These are phyloP conservation scores for Boletus fagicola DNA, from an alignment of 768 basidiomycete species.

Conservation along the genomic window DNA sequence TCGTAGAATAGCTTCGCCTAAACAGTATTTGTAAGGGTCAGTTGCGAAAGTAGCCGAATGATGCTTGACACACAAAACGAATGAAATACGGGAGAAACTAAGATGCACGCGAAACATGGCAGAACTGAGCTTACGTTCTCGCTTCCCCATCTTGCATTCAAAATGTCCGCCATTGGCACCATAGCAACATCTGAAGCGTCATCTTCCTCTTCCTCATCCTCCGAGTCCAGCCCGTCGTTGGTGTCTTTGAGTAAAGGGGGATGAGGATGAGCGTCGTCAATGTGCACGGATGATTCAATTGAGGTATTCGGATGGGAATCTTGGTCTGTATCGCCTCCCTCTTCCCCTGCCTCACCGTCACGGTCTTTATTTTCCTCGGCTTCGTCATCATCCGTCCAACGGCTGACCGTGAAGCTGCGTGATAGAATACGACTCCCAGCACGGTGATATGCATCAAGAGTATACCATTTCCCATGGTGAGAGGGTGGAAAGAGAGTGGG, in stretches of 20 bases:
- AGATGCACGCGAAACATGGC: not conserved
- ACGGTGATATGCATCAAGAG: conserved; percentile 74
- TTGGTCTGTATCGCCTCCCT: conserved; percentile 28
- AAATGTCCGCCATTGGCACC: conserved; percentile 95
- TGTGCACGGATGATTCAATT: conserved; percentile 30
- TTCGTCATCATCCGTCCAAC: conserved; percentile 44
- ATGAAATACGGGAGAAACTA: not conserved
- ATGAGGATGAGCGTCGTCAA: conserved; percentile 23
- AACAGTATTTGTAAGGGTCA: not conserved
- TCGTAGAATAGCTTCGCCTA: conserved; percentile 89
- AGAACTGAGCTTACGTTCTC: conserved; percentile 66
- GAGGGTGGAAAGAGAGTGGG: conserved; percentile 67
- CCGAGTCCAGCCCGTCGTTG: conserved; percentile 39
- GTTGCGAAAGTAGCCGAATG: not conserved
- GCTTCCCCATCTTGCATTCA: conserved; percentile 83
- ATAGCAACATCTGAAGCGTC: conserved; percentile 72
- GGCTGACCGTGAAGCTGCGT: conserved; percentile 83
- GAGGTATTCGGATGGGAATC: conserved; percentile 23
- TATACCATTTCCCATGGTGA: conserved; percentile 50
- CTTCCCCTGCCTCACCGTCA: conserved; percentile 35
- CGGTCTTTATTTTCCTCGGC: conserved; percentile 5
- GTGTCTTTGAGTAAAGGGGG: conserved; percentile 5
- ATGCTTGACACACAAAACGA: not conserved
- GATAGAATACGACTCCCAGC: conserved; percentile 93
- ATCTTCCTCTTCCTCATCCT: conserved; percentile 45